Conservation (phyloP, 73 alveolate species). For the Symbiodinium pilosum region DNA sequence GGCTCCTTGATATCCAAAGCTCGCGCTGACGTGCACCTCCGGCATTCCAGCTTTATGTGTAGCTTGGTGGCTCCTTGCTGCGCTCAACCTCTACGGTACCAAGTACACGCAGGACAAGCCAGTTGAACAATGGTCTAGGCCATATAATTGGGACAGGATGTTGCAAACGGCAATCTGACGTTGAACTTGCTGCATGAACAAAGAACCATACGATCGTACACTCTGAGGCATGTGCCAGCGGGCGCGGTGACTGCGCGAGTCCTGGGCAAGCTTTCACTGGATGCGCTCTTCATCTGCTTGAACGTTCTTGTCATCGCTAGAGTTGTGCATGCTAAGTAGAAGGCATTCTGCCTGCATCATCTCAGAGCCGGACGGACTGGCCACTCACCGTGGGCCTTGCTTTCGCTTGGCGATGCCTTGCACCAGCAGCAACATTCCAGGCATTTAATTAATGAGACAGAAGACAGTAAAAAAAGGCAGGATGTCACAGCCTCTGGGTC, state of each 20-base stretch:
- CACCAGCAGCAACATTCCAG: neutral
- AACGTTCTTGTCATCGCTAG: no score
- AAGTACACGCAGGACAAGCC: neutral
- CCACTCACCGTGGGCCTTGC: neutral
- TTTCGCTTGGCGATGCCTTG: neutral
- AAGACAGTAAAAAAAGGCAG: no score
- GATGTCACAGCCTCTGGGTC: neutral
- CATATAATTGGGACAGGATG: no score
- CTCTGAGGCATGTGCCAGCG: neutral
- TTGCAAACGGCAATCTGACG: no score
- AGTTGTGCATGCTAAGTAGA: no score
- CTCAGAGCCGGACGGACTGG: neutral
- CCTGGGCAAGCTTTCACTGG: neutral
- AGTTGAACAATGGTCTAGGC: neutral
- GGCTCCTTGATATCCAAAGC: no score
- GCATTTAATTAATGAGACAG: neutral
- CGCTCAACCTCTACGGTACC: no score
- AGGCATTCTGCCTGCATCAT: neutral
- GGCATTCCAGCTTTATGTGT: no score
- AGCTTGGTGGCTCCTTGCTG: no score
- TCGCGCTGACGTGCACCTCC: neutral
- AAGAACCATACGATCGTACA: no score
- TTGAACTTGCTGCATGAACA: no score
- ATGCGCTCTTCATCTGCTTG: no score
- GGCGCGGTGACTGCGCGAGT: slow-evolving; percentile 1